Percentiles rank a stretch among this genome's conserved stretches.
phyloP scores from a whole-genome alignment of 176 grass and related monocot species.

The Aechmea fasciata region DNA sequence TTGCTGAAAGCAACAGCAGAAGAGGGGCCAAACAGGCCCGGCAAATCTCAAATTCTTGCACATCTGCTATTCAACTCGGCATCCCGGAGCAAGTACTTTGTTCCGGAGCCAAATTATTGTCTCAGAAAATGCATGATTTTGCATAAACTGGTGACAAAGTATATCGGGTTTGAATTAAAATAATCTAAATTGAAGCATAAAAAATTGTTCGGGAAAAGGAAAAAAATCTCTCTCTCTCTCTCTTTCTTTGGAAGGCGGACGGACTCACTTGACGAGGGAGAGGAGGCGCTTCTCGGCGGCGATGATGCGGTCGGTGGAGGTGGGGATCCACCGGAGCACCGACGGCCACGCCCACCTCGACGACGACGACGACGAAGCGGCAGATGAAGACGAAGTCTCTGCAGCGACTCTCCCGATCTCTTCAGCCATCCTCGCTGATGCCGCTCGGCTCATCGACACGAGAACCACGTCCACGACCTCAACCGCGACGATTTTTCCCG shows the following conservation, averaged over 20 bases:
- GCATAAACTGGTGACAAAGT: too few species aligned
- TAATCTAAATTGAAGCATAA: too few species aligned
- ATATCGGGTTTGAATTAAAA: too few species aligned
- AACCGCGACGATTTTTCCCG: too few species aligned
- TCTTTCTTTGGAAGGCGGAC: not conserved
- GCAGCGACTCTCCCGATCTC: conserved; percentile 31
- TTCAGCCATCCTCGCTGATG: conserved; percentile 29
- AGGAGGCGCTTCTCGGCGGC: conserved; percentile 89
- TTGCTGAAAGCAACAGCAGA: too few species aligned
- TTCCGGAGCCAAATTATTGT: too few species aligned
- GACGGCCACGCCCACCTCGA: conserved; percentile 59
- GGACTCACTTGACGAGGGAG: conserved; percentile 53
- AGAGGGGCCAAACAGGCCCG: too few species aligned
- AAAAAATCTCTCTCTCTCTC: not conserved
- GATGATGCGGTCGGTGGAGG: conserved; percentile 90
- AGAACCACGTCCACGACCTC: not conserved
- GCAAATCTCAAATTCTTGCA: too few species aligned
- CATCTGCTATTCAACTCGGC: too few species aligned
- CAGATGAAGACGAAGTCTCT: conserved; percentile 11
- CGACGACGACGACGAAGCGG: conserved; percentile 21
- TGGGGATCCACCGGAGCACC: conserved; percentile 81
- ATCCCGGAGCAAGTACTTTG: too few species aligned
- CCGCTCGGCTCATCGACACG: conserved; percentile 24
- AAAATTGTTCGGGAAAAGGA: not conserved
- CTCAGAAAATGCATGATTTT: too few species aligned